Conservation (phyloP, 805 yeast species). For the Myxozyma mucilagina region DNA sequence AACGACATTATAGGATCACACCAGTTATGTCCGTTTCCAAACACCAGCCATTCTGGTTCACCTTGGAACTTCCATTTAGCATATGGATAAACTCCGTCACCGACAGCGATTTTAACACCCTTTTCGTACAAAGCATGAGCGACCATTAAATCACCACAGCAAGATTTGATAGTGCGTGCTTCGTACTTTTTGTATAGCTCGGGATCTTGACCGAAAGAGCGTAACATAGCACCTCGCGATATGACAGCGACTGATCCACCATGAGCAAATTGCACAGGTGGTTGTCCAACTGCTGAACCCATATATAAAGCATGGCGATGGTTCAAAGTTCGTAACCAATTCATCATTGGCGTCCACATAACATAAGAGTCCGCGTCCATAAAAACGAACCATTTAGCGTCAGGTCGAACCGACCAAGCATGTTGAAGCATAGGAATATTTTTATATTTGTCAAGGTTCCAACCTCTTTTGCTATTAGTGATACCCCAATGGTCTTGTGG, state of each 20-base stretch:
- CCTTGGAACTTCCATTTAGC: slow-evolving; percentile 38
- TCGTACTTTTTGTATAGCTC: slow-evolving; percentile 31
- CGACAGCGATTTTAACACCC: slow-evolving; percentile 21
- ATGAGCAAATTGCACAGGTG: slow-evolving; percentile 39
- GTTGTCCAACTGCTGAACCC: slow-evolving; percentile 37
- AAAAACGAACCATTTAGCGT: slow-evolving; percentile 41
- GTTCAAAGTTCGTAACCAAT: slow-evolving; percentile 33
- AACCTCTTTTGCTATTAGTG: slow-evolving; percentile 32
- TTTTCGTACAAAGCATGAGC: slow-evolving; percentile 35
- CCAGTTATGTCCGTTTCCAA: slow-evolving; percentile 31
- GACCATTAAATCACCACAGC: slow-evolving; percentile 44
- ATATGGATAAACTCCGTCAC: slow-evolving; percentile 20
- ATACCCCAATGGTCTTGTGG: slow-evolving; percentile 18
- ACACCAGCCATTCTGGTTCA: slow-evolving; percentile 32
- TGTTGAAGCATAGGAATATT: slow-evolving; percentile 42
- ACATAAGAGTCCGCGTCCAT: slow-evolving; percentile 43
- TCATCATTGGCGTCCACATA: slow-evolving; percentile 36
- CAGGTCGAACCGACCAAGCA: slow-evolving; percentile 39
- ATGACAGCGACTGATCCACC: slow-evolving; percentile 44
- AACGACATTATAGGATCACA: slow-evolving; percentile 40
- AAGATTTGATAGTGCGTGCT: slow-evolving; percentile 19
- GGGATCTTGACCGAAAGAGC: slow-evolving; percentile 35
- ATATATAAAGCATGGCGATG: slow-evolving; percentile 38
- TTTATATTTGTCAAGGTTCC: slow-evolving; percentile 43
- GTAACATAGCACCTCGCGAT: slow-evolving; percentile 40